Conservation (phyloP, 805 yeast genomes). For the Nakazawaea wyomingensis region DNA sequence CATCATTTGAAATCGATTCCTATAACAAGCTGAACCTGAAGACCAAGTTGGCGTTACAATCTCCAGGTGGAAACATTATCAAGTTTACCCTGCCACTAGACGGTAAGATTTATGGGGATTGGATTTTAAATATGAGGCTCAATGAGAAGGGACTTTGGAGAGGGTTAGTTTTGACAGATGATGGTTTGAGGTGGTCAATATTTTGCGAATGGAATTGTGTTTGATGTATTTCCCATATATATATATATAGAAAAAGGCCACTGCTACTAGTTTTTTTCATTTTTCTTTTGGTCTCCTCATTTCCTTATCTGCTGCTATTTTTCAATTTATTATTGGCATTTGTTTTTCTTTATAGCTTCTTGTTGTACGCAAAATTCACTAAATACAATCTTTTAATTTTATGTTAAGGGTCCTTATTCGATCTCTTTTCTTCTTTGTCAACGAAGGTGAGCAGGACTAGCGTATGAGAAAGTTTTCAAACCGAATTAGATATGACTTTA, state of each 20-base stretch:
- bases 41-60: slow-evolving; percentile 63
- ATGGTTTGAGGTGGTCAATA: slow-evolving; percentile 76
- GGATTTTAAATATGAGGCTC: slow-evolving; percentile 56
- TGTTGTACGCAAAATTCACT: too few species aligned
- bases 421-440: too few species aligned
- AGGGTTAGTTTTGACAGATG: slow-evolving; percentile 73
- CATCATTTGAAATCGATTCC: slow-evolving; percentile 30
- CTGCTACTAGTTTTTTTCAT: too few species aligned
- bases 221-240: background rate
- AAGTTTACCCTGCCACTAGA: slow-evolving; percentile 46
- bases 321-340: too few species aligned
- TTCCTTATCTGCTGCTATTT: background rate
- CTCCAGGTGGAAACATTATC: slow-evolving; percentile 78
- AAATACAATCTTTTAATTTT: too few species aligned
- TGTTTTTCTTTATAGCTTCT: too few species aligned
- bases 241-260: too few species aligned
- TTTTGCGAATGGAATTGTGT: slow-evolving; percentile 85
- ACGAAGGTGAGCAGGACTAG: too few species aligned
- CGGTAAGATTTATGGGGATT: slow-evolving; percentile 45
- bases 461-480: too few species aligned
- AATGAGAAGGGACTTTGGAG: slow-evolving; percentile 80
- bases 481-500: too few species aligned
- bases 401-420: too few species aligned
- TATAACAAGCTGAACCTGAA: slow-evolving; percentile 26
- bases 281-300: background rate